Base-by-base conservation (phyloP, 352 stramenopile genomes). In the Phytophthora sojae region DNA sequence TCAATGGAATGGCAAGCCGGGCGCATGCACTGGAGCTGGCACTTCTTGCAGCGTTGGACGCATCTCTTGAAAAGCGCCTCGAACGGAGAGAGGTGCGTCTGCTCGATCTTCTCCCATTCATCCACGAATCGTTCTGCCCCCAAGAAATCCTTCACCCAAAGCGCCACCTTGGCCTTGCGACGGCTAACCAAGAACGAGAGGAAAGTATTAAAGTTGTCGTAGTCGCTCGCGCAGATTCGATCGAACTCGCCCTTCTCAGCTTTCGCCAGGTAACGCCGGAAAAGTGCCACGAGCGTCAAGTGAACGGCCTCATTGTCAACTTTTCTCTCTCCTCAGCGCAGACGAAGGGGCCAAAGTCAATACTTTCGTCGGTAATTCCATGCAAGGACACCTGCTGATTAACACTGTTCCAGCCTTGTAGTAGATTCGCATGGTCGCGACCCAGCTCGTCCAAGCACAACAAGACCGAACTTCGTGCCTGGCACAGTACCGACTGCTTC, bases 21-120 rank as follows among this genome's bases (percentile, higher is more conserved):
- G 5, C 49, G 49, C 49, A 55, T 55, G 5, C 49, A 55, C 23
- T 55, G 19, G 7, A 55, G 49, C 19, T 32, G 49, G 23, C 49
- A 55, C 9, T 55, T 17, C 49, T 19, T 11, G 23, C 49, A 55
- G 8, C 23, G 0, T 6, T 55, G 49, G 17, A 32, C 14, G 49
- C 49, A 55, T n/a, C 21, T 55, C 23, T 32, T 55, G 11, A 29
- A 55, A 32, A 32, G 49, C 14, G 9, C 9, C n/a, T 35, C 19
- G 9, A 53, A 53, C 15, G 45, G 21, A 17, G 32, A 23, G n/a
- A 55, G 19, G 3, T n/a, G 23, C 9, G 8, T 54, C n/a, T 32
- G 19, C 21, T 54, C 49, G 21, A 54, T 35, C 14, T 54, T 30
- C 8, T 32, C 49, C 49, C 49, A 54, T n/a, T 54, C 21, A 32